Evolutionary conservation across 352 stramenopile genomes (phyloP).

Genomic region (Blastocystis sp.): DNA sequence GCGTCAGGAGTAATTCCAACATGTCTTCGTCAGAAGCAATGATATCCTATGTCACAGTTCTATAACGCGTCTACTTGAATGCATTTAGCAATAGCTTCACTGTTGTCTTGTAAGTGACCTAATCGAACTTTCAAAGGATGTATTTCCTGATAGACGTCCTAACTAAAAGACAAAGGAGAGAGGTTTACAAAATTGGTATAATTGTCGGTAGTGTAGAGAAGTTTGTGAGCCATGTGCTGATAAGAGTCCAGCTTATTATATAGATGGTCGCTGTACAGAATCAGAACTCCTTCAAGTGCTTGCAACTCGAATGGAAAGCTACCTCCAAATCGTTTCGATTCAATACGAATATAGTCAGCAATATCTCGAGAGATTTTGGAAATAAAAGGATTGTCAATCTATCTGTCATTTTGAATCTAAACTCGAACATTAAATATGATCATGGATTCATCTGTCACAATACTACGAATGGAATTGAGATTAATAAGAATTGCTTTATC

Average conservation of each 20-base stretch:
- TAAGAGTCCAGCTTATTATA: conserved; percentile 40
- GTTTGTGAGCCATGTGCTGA: conserved; percentile 41
- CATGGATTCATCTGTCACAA: conserved; percentile 19
- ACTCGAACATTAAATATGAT: conserved; percentile 15
- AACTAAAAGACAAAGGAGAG: neutral
- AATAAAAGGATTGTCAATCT: conserved; percentile 42
- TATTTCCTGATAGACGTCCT: conserved; percentile 36
- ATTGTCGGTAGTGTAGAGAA: conserved; percentile 20
- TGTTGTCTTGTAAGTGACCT: neutral
- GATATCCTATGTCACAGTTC: neutral
- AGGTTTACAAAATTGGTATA: neutral
- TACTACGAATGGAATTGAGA: conserved; percentile 18
- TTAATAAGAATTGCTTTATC: conserved; percentile 17
- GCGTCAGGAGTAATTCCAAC: conserved; percentile 18
- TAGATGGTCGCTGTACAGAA: conserved; percentile 32
- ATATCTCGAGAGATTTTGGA: conserved; percentile 32
- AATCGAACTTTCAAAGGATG: conserved; percentile 15
- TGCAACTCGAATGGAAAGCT: conserved; percentile 25
- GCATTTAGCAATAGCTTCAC: conserved; percentile 20
- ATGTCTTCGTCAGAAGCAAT: conserved; percentile 27
- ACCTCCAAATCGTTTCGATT: conserved; percentile 15
- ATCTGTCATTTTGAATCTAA: neutral
- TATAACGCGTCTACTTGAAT: neutral
- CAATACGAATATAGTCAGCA: conserved; percentile 16
- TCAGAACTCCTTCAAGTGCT: neutral